Evolutionary conservation across 2,329 filamentous ascomycete species (phyloP).

Genomic region (Biscogniauxia mediterranea): DNA sequence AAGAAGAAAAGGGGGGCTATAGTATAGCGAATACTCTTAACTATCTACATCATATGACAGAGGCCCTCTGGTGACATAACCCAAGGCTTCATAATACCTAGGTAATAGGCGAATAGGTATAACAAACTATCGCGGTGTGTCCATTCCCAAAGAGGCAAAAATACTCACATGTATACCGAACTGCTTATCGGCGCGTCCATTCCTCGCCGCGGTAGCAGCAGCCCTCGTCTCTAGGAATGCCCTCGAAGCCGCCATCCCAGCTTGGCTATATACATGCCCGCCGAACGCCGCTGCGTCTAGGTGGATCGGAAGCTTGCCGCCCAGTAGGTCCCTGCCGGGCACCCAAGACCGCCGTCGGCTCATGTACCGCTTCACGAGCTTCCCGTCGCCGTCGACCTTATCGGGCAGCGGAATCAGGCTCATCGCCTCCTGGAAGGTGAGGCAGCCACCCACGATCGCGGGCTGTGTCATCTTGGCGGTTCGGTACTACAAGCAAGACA

Average conservation of each 20-base stretch:
- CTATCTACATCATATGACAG: too few species aligned
- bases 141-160: not conserved
- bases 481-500: not conserved
- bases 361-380: slow-evolving; percentile 34
- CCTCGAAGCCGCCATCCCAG: slow-evolving; percentile 37
- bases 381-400: slow-evolving; percentile 12
- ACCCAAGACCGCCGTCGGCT: slow-evolving; percentile 34
- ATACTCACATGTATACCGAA: slow-evolving; percentile 42
- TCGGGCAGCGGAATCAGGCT: slow-evolving; percentile 31
- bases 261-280: slow-evolving; percentile 45
- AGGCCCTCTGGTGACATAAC: too few species aligned
- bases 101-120: too few species aligned
- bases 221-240: slow-evolving; percentile 32
- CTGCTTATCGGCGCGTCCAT: slow-evolving; percentile 17
- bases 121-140: not conserved
- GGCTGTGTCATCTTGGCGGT: not conserved
- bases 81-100: too few species aligned
- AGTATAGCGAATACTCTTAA: too few species aligned
- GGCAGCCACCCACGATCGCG: slow-evolving; percentile 16
- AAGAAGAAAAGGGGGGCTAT: too few species aligned
- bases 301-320: not conserved
- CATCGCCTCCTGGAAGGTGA: slow-evolving; percentile 38
- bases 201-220: slow-evolving; percentile 1
- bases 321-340: slow-evolving; percentile 31
- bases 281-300: slow-evolving; percentile 36